Evolutionary conservation across 768 basidiomycete species (phyloP).

Genomic region (Amanita brunnescens): DNA sequence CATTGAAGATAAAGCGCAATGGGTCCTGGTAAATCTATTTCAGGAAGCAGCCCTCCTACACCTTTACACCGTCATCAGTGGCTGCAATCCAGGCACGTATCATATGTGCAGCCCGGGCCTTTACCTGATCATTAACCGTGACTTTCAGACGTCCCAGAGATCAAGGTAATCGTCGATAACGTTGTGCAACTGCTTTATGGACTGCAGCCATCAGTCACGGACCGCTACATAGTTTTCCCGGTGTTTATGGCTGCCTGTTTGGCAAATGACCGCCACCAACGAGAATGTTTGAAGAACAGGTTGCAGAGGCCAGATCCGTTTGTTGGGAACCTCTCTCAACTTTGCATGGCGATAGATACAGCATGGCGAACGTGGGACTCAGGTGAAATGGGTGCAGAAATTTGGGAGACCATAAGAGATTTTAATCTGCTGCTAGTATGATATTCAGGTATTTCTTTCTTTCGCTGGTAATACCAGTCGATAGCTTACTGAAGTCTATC

Average conservation of each 20-base stretch:
- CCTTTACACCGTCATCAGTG: conserved; percentile 63
- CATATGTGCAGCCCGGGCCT: background rate
- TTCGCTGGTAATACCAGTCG: too few species aligned
- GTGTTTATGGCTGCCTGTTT: conserved; percentile 67
- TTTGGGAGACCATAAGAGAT: conserved; percentile 52
- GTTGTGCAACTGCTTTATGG: conserved; percentile 46
- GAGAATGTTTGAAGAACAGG: conserved; percentile 51
- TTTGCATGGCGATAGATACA: conserved; percentile 53
- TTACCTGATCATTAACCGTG: background rate
- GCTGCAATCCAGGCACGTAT: conserved; percentile 55
- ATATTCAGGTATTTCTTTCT: background rate
- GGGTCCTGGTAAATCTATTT: conserved; percentile 46
- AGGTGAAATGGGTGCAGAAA: conserved; percentile 42
- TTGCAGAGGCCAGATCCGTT: conserved; percentile 45
- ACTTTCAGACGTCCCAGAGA: conserved; percentile 59
- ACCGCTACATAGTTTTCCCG: conserved; percentile 65
- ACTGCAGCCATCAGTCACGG: conserved; percentile 48
- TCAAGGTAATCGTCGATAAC: conserved; percentile 44
- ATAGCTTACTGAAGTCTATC: too few species aligned
- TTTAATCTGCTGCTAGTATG: background rate
- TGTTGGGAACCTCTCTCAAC: conserved; percentile 53
- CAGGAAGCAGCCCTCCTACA: conserved; percentile 59
- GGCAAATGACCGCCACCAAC: conserved; percentile 51
- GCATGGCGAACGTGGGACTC: conserved; percentile 63
- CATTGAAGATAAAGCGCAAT: conserved; percentile 37